phyloP scores from a whole-genome alignment of 2,329 filamentous ascomycete species.

The Trichoderma koningiopsis region DNA sequence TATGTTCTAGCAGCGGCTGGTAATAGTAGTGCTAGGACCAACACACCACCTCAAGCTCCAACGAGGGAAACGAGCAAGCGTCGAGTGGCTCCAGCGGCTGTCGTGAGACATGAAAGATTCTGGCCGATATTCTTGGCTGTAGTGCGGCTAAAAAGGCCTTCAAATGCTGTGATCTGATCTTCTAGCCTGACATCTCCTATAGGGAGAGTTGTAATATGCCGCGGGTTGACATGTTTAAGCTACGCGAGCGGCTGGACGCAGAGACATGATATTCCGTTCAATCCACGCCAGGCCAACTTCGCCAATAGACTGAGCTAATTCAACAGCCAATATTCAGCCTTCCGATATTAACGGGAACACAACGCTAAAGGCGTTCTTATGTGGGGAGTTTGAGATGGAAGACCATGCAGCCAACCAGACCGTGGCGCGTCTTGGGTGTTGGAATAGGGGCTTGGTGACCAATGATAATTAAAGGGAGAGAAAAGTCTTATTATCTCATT shows the following conservation, averaged over 20 bases:
- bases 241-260: neutral
- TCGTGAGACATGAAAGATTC: neutral
- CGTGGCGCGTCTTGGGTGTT: neutral
- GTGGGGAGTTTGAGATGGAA: neutral
- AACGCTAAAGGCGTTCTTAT: neutral
- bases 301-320: neutral
- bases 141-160: neutral
- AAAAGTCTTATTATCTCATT: conserved; percentile 8
- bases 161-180: neutral
- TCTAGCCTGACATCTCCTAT: neutral
- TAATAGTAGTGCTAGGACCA: conserved; percentile 8
- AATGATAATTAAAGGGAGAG: conserved; percentile 14
- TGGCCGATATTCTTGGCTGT: neutral
- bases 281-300: neutral
- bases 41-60: neutral
- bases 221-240: neutral
- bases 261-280: neutral
- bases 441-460: neutral
- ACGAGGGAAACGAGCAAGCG: conserved; percentile 2
- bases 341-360: conserved; percentile 14
- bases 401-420: neutral
- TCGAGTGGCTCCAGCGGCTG: neutral
- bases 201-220: neutral
- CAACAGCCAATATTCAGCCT: neutral
- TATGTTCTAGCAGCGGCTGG: neutral